phyloP scores from a whole-genome alignment of 2,329 filamentous ascomycete species.

The Coniella lustricola region DNA sequence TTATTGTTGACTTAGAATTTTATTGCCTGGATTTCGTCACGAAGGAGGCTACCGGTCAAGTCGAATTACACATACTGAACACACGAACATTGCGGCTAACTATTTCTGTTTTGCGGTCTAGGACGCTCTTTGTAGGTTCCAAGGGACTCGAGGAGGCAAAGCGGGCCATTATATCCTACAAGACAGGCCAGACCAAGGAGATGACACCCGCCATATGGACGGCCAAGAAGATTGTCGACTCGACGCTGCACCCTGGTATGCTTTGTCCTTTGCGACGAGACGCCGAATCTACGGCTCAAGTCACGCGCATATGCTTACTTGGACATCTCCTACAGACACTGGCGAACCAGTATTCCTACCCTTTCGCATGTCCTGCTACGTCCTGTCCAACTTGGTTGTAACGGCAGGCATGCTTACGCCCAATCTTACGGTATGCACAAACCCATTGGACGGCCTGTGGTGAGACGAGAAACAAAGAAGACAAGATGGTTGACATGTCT shows the following conservation, averaged over 20 bases:
- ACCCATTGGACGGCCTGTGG: not conserved
- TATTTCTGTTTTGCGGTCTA: conserved; percentile 29
- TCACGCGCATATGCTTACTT: conserved; percentile 9
- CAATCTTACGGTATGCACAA: conserved; percentile 58
- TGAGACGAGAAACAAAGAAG: not conserved
- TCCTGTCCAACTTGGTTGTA: conserved; percentile 86
- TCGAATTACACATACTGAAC: not conserved
- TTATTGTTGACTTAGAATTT: conserved; percentile 2
- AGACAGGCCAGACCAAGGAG: conserved; percentile 66
- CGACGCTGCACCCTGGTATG: conserved; percentile 88
- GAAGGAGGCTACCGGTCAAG: not conserved
- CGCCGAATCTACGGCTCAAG: conserved; percentile 1
- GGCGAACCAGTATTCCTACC: conserved; percentile 87
- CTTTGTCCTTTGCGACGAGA: too few species aligned
- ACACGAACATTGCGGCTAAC: not conserved
- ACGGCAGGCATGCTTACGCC: conserved; percentile 97
- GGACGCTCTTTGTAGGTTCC: conserved; percentile 76
- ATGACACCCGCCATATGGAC: conserved; percentile 92
- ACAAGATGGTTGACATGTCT: not conserved
- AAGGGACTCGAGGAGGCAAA: conserved; percentile 82
- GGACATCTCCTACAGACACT: conserved; percentile 56
- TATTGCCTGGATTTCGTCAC: not conserved
- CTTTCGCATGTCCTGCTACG: conserved; percentile 96
- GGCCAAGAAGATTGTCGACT: conserved; percentile 96
- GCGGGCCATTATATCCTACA: conserved; percentile 73